Conservation (phyloP, 768 basidiomycete species). For the Obba rivulosa region DNA sequence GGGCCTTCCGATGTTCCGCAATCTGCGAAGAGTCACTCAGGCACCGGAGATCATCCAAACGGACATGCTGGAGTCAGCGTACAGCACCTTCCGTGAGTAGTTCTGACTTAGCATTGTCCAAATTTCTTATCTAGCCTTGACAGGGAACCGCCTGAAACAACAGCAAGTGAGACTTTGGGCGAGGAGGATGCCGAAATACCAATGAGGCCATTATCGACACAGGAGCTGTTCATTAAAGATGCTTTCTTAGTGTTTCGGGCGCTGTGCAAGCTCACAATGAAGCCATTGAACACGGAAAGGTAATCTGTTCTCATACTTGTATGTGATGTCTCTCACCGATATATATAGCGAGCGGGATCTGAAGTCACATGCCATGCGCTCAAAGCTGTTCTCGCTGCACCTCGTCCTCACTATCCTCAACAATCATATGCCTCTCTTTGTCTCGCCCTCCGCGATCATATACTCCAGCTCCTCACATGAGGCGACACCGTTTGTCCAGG, state of each 20-base stretch:
- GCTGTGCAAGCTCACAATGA: conserved; percentile 97
- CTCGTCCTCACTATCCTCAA: conserved; percentile 89
- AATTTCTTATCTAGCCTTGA: background rate
- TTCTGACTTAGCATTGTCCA: background rate
- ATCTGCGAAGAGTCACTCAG: background rate
- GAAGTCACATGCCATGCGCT: conserved; percentile 96
- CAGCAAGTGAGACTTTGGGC: conserved; percentile 9
- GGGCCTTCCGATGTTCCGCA: background rate
- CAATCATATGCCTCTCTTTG: conserved; percentile 86
- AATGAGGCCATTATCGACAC: conserved; percentile 52
- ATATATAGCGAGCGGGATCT: conserved; percentile 80
- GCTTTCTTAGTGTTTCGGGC: conserved; percentile 97
- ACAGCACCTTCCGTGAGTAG: conserved; percentile 11
- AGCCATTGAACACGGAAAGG: conserved; percentile 92
- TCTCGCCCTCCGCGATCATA: conserved; percentile 84
- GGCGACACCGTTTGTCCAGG: conserved; percentile 85
- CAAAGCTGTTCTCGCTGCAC: conserved; percentile 90
- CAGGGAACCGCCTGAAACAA: conserved; percentile 15
- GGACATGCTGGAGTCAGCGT: conserved; percentile 1
- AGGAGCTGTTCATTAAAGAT: conserved; percentile 93
- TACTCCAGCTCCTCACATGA: conserved; percentile 88
- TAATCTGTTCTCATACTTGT: conserved; percentile 21
- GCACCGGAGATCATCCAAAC: background rate
- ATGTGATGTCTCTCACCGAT: conserved; percentile 12
- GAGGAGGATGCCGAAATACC: conserved; percentile 14